phyloP scores from a whole-genome alignment of 129 eudicot genomes.

The Chrysanthemum makinoi region DNA sequence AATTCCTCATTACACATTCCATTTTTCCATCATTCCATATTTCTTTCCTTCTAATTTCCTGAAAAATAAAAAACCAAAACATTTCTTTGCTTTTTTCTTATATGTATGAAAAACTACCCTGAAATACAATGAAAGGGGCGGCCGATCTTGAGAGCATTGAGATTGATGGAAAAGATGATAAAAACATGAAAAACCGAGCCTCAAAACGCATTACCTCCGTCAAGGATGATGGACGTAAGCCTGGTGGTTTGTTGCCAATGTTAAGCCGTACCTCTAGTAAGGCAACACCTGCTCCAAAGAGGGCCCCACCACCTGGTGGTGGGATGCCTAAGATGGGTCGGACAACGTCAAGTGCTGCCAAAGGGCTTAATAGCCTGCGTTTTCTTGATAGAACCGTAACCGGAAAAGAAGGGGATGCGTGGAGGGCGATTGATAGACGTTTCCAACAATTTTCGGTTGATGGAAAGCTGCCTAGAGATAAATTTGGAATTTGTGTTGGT shows the following conservation, averaged over 20 bases:
- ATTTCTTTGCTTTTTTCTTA: not conserved
- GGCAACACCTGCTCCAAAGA: conserved; percentile 34
- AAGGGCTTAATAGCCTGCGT: conserved; percentile 76
- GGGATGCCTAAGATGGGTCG: conserved; percentile 50
- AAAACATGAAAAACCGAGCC: conserved; percentile 11
- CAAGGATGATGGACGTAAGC: conserved; percentile 25
- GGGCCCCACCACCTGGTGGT: conserved; percentile 24
- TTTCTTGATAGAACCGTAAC: conserved; percentile 75
- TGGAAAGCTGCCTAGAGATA: conserved; percentile 68
- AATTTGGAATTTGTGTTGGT: conserved; percentile 93
- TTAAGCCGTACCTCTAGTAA: conserved; percentile 34
- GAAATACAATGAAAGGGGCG: conserved; percentile 34
- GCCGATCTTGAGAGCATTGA: conserved; percentile 50
- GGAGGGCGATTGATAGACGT: conserved; percentile 80
- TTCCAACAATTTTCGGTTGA: conserved; percentile 51
- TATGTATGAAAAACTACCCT: not conserved
- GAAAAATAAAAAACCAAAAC: not conserved
- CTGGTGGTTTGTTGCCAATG: conserved; percentile 27
- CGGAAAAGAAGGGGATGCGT: conserved; percentile 72
- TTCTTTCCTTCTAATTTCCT: conserved; percentile 32
- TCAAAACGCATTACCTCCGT: conserved; percentile 24
- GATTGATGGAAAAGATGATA: conserved; percentile 37
- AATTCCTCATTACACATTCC: conserved; percentile 20
- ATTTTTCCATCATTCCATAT: conserved; percentile 25
- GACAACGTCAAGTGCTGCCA: conserved; percentile 58